phyloP scores from a whole-genome alignment of 495 filamentous ascomycete species.

The Margaritispora aquatica region DNA sequence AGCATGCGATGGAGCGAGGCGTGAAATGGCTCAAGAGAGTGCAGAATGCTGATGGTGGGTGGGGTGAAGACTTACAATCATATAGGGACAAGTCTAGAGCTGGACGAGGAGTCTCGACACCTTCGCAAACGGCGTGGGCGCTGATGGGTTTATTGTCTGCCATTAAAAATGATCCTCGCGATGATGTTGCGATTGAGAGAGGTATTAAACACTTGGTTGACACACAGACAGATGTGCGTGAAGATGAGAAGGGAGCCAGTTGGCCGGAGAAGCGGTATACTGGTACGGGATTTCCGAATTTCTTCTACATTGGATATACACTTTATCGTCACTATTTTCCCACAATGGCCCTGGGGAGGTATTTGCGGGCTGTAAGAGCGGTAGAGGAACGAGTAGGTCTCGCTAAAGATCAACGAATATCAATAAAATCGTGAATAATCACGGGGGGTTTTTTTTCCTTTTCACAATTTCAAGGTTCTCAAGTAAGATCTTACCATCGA shows the following conservation, averaged over 20 bases:
- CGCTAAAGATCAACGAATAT: too few relatives aligned
- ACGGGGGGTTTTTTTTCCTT: too few relatives aligned
- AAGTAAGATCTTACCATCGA: too few relatives aligned
- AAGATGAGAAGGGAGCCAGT: background rate
- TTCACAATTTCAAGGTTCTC: too few relatives aligned
- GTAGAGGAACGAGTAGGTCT: too few relatives aligned
- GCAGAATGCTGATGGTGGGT: slow-evolving; percentile 33
- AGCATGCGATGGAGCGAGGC: slow-evolving; percentile 8
- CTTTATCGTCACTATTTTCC: slow-evolving; percentile 35
- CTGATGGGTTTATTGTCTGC: slow-evolving; percentile 28
- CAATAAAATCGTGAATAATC: too few relatives aligned
- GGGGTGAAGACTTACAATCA: slow-evolving; percentile 32
- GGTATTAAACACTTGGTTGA: background rate
- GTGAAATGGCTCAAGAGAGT: slow-evolving; percentile 23
- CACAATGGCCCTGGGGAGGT: slow-evolving; percentile 34
- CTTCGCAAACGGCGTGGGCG: slow-evolving; percentile 35
- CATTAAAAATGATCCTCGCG: slow-evolving; percentile 8
- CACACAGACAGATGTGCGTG: background rate
- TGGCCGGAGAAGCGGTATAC: slow-evolving; percentile 29
- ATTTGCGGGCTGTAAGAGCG: slow-evolving; percentile 5
- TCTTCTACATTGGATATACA: slow-evolving; percentile 30
- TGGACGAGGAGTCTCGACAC: slow-evolving; percentile 23
- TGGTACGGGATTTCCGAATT: slow-evolving; percentile 31
- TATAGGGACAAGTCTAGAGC: slow-evolving; percentile 6
- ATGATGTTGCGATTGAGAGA: background rate